Conservation (phyloP, 2,329 filamentous ascomycete genomes). For the Sclerotinia glacialis region DNA sequence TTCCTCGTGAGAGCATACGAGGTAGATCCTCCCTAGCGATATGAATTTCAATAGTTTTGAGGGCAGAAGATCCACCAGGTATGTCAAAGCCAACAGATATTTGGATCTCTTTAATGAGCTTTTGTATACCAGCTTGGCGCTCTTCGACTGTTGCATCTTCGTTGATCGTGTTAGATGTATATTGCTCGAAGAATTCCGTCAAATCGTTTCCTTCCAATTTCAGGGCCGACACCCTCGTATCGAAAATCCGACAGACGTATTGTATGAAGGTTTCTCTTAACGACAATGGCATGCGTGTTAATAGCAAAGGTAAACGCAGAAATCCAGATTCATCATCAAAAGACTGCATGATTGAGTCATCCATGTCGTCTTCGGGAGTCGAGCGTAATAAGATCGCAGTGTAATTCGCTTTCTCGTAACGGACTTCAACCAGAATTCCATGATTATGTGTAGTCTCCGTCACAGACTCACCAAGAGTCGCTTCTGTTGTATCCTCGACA, state of each 20-base stretch:
- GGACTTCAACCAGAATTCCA: slow-evolving; percentile 34
- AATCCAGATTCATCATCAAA: slow-evolving; percentile 36
- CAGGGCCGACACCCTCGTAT: slow-evolving; percentile 43
- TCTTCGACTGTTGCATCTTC: slow-evolving; percentile 28
- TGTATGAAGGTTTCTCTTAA: slow-evolving; percentile 45
- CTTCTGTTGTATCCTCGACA: slow-evolving; percentile 18
- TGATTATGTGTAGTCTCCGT: slow-evolving; percentile 27
- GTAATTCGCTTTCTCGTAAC: slow-evolving; percentile 38
- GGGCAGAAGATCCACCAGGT: slow-evolving; percentile 28
- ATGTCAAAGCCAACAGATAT: slow-evolving; percentile 36
- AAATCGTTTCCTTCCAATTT: slow-evolving; percentile 42
- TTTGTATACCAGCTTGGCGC: slow-evolving; percentile 24
- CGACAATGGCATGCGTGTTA: slow-evolving; percentile 46
- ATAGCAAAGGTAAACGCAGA: slow-evolving; percentile 45
- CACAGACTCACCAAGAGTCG: background rate
- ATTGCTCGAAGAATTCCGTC: slow-evolving; percentile 37
- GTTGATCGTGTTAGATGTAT: slow-evolving; percentile 31
- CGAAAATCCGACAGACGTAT: slow-evolving; percentile 46
- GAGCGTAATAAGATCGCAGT: slow-evolving; percentile 34
- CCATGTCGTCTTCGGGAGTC: slow-evolving; percentile 18
- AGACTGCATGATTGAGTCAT: slow-evolving; percentile 25
- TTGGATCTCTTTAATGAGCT: slow-evolving; percentile 33
- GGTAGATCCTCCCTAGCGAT: slow-evolving; percentile 43
- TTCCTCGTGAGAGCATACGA: slow-evolving; percentile 33
- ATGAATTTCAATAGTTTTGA: slow-evolving; percentile 46